phyloP scores from a whole-genome alignment of 1,284 basidiomycete genomes.

The Trichosporon asahii region DNA sequence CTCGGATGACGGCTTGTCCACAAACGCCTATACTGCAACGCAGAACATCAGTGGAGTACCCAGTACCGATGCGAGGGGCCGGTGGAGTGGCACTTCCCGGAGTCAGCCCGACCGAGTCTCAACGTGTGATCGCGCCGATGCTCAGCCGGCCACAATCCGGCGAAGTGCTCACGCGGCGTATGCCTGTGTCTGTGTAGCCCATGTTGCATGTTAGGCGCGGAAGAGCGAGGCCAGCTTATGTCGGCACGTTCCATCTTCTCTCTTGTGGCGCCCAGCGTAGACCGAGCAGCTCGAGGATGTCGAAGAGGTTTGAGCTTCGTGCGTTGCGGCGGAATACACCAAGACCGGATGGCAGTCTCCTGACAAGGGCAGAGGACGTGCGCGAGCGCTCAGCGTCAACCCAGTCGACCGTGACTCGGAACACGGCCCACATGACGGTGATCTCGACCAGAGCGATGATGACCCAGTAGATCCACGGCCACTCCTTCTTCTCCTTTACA shows the following conservation, averaged over 20 bases:
- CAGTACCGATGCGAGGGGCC: too few species aligned
- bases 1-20: too few species aligned
- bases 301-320: constrained; percentile 25
- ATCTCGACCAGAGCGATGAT: constrained; percentile 35
- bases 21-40: too few species aligned
- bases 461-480: neutral
- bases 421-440: constrained; percentile 41
- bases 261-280: constrained; percentile 13
- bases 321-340: constrained; percentile 11
- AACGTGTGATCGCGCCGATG: too few species aligned
- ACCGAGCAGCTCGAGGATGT: constrained; percentile 22
- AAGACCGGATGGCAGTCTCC: constrained; percentile 14
- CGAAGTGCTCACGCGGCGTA: too few species aligned
- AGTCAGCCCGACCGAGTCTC: too few species aligned
- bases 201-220: too few species aligned
- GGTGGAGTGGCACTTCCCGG: too few species aligned
- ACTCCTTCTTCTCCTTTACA: neutral
- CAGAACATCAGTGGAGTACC: too few species aligned
- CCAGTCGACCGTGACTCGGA: constrained; percentile 43
- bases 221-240: constrained; percentile 7
- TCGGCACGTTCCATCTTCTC: constrained; percentile 16
- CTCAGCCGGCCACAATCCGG: too few species aligned
- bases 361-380: constrained; percentile 27
- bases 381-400: constrained; percentile 25
- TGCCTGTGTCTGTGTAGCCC: too few species aligned